Evolutionary conservation across 495 filamentous ascomycete species (phyloP).

Genomic region (Aspergillus heteromorphus): DNA sequence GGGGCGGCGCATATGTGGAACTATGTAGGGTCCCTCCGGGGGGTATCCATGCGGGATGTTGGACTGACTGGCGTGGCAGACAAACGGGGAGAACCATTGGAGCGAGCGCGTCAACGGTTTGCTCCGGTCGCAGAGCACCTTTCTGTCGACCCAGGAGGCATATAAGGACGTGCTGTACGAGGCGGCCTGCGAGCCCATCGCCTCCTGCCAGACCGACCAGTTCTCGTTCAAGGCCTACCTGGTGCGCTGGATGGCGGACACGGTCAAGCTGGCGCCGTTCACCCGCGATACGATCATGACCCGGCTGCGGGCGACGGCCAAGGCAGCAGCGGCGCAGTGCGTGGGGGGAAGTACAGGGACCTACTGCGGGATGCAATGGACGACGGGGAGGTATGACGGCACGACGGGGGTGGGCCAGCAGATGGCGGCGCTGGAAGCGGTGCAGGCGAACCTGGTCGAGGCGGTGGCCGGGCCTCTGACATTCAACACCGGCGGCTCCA

Average conservation of each 20-base stretch:
- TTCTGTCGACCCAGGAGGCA: conserved; percentile 41
- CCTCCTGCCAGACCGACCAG: conserved; percentile 62
- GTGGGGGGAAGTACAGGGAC: conserved; percentile 42
- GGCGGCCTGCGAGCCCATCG: conserved; percentile 42
- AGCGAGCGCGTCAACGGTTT: conserved; percentile 48
- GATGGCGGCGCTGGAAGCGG: conserved; percentile 59
- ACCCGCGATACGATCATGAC: conserved; percentile 52
- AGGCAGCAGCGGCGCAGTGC: conserved; percentile 63
- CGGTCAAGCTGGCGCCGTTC: conserved; percentile 61
- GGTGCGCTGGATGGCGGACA: conserved; percentile 63
- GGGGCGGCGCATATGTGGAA: conserved; percentile 73
- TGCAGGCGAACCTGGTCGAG: conserved; percentile 53
- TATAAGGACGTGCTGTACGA: conserved; percentile 47
- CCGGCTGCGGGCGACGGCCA: conserved; percentile 54
- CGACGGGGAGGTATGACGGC: conserved; percentile 37
- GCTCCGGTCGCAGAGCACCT: conserved; percentile 46
- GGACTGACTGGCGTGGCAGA: conserved; percentile 32
- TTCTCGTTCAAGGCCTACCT: conserved; percentile 78
- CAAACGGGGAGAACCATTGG: conserved; percentile 52
- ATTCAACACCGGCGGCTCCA: conserved; percentile 59
- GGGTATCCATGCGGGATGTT: too few relatives aligned
- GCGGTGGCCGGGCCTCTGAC: conserved; percentile 47
- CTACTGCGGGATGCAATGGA: conserved; percentile 64
- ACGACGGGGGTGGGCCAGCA: conserved; percentile 56
- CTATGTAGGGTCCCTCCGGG: conserved; percentile 38